Percentiles rank a stretch among this genome's conserved stretches.
phyloP scores from a whole-genome alignment of 2,329 filamentous ascomycete genomes.

The Penicillium digitatum region DNA sequence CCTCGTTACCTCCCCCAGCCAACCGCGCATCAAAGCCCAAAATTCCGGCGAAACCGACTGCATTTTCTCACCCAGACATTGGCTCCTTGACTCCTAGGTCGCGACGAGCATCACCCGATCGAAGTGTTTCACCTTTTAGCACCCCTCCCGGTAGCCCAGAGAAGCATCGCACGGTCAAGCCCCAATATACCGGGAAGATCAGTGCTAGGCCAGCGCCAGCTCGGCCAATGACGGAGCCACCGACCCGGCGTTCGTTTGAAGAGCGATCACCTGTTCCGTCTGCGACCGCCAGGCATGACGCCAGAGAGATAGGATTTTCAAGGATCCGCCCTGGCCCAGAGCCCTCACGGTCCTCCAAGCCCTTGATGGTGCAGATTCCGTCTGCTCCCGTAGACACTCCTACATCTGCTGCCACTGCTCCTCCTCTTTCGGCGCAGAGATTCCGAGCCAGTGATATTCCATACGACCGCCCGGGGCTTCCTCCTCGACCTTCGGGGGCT shows the following conservation, averaged over 20 bases:
- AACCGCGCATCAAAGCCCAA: conserved; percentile 78
- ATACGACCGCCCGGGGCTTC: conserved; percentile 49
- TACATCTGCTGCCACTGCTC: conserved; percentile 23
- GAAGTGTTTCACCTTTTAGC: conserved; percentile 70
- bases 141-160: conserved; percentile 75
- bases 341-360: conserved; percentile 29
- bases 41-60: conserved; percentile 50
- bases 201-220: conserved; percentile 17
- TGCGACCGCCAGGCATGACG: conserved; percentile 20
- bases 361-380: conserved; percentile 34
- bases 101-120: conserved; percentile 36
- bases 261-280: conserved; percentile 25
- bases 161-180: conserved; percentile 45
- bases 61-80: conserved; percentile 30
- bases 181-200: conserved; percentile 11
- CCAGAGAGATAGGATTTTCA: conserved; percentile 32
- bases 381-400: conserved; percentile 18
- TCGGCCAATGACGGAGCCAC: conserved; percentile 27
- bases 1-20: conserved; percentile 64
- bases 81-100: conserved; percentile 27
- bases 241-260: conserved; percentile 27
- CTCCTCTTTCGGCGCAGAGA: conserved; percentile 43
- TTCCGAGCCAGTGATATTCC: conserved; percentile 29
- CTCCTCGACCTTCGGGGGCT: conserved; percentile 37
- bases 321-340: conserved; percentile 26